Percentiles rank a stretch among this genome's conserved stretches.
Evolutionary conservation across 352 stramenopile species (phyloP).

Genomic region (Globisporangium camurandrum): DNA sequence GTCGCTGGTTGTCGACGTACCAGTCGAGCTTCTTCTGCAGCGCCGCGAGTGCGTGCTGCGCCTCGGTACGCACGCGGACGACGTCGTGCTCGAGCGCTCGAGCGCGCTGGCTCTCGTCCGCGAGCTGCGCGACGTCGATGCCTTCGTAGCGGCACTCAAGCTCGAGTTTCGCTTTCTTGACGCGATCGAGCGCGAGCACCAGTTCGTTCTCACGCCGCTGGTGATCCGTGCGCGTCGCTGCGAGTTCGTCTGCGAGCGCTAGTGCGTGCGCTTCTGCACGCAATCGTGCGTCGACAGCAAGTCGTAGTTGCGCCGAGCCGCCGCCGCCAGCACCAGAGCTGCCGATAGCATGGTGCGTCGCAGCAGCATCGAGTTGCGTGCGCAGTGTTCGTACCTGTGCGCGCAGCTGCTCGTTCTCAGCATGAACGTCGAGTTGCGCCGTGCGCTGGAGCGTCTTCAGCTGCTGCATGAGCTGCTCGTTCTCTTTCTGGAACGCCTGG

Average conservation of each 20-base stretch:
- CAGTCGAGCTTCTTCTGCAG: conserved; percentile 81
- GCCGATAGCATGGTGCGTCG: too few relatives aligned
- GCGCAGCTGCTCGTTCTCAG: conserved; percentile 64
- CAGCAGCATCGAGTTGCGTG: conserved; percentile 1
- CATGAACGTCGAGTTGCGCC: conserved; percentile 58
- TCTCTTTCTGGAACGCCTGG: conserved; percentile 73
- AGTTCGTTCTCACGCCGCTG: conserved; percentile 59
- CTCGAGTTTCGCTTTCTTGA: conserved; percentile 78
- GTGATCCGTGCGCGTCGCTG: conserved; percentile 20
- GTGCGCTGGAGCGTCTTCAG: conserved; percentile 57
- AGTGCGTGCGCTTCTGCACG: conserved; percentile 45
- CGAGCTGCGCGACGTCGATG: conserved; percentile 51
- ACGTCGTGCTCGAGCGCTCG: conserved; percentile 37
- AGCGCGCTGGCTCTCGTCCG: conserved; percentile 41
- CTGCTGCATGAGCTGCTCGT: conserved; percentile 76
- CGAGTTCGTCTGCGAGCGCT: conserved; percentile 55
- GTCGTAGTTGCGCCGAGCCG: conserved; percentile 27
- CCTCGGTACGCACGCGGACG: conserved; percentile 35
- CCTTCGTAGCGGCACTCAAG: conserved; percentile 75
- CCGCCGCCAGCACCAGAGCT: conserved; percentile 2
- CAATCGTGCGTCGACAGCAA: conserved; percentile 54
- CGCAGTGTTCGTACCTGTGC: conserved; percentile 37
- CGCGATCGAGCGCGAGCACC: conserved; percentile 57
- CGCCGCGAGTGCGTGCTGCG: conserved; percentile 28
- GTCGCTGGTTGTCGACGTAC: conserved; percentile 76